Evolutionary conservation across 2,329 filamentous ascomycete genomes (phyloP).

Genomic region (Talaromyces sp.): DNA sequence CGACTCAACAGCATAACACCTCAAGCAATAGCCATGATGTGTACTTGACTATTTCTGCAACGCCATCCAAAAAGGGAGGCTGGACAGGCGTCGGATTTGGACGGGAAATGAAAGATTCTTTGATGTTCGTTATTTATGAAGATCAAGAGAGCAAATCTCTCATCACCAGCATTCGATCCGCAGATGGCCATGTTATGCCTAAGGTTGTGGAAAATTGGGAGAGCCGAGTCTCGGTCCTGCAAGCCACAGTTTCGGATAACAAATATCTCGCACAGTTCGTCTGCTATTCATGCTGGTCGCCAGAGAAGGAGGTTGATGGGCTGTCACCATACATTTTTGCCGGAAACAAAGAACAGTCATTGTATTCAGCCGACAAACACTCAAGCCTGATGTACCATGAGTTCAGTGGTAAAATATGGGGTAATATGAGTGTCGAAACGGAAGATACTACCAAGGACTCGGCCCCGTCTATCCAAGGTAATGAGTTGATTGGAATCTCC

Average conservation of each 20-base stretch:
- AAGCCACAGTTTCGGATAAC: conserved; percentile 42
- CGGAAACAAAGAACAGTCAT: conserved; percentile 45
- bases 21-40: conserved; percentile 11
- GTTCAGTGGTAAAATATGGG: conserved; percentile 40
- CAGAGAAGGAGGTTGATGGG: conserved; percentile 46
- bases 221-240: conserved; percentile 35
- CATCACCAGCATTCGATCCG: conserved; percentile 24
- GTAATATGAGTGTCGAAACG: conserved; percentile 7
- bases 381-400: conserved; percentile 50
- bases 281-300: conserved; percentile 51
- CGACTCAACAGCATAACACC: conserved; percentile 11
- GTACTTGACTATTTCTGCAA: conserved; percentile 14
- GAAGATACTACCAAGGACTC: neutral
- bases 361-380: conserved; percentile 37
- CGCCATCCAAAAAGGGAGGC: conserved; percentile 9
- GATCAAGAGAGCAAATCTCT: conserved; percentile 22
- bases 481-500: conserved; percentile 8
- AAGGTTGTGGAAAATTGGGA: conserved; percentile 23
- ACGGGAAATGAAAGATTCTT: conserved; percentile 22
- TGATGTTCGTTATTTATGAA: conserved; percentile 28
- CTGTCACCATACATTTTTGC: conserved; percentile 51
- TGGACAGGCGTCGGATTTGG: conserved; percentile 28
- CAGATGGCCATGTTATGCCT: conserved; percentile 24
- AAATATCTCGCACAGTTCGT: conserved; percentile 46
- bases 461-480: conserved; percentile 10